A percentile compares a stretch with the other conserved stretches of the same genome.
Conservation (phyloP, 352 stramenopile genomes). For the Globisporangium iwayamae region DNA sequence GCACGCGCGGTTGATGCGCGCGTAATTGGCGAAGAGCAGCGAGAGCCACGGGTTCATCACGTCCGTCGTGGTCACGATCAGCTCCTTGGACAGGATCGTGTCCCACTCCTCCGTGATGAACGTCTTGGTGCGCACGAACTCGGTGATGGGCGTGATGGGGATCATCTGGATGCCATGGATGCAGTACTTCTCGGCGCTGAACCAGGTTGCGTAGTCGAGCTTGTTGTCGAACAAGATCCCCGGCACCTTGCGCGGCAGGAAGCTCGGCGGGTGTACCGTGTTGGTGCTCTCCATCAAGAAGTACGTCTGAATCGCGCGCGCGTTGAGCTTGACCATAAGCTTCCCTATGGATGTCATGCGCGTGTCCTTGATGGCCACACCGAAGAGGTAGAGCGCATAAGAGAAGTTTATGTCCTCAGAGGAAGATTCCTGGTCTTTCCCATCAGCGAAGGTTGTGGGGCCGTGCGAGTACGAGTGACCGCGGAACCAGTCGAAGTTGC, state of each 20-base stretch:
- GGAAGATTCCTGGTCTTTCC: conserved; percentile 66
- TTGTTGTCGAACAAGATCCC: conserved; percentile 85
- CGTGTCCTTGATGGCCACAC: conserved; percentile 31
- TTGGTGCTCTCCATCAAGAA: conserved; percentile 66
- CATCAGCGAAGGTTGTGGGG: conserved; percentile 46
- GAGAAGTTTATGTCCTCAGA: conserved; percentile 69
- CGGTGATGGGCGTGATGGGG: conserved; percentile 52
- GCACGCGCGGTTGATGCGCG: conserved; percentile 38
- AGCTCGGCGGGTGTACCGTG: conserved; percentile 41
- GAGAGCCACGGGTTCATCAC: conserved; percentile 66
- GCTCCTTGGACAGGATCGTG: conserved; percentile 38
- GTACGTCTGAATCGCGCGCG: conserved; percentile 56
- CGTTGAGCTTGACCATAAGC: conserved; percentile 53
- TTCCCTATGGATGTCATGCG: conserved; percentile 44
- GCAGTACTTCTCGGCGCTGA: conserved; percentile 56
- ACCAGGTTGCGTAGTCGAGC: conserved; percentile 77
- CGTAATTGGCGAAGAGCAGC: conserved; percentile 73
- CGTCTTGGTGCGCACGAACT: conserved; percentile 46
- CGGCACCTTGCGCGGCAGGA: conserved; percentile 46
- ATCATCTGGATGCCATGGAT: conserved; percentile 83
- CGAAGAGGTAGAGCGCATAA: conserved; percentile 55
- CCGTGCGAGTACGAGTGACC: conserved; percentile 24
- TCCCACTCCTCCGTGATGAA: conserved; percentile 69
- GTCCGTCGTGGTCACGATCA: conserved; percentile 41
- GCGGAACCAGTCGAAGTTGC: conserved; percentile 62